These are phyloP conservation scores for Collybia nuda DNA, from an alignment of 768 basidiomycete genomes.

Conservation along the genomic window DNA sequence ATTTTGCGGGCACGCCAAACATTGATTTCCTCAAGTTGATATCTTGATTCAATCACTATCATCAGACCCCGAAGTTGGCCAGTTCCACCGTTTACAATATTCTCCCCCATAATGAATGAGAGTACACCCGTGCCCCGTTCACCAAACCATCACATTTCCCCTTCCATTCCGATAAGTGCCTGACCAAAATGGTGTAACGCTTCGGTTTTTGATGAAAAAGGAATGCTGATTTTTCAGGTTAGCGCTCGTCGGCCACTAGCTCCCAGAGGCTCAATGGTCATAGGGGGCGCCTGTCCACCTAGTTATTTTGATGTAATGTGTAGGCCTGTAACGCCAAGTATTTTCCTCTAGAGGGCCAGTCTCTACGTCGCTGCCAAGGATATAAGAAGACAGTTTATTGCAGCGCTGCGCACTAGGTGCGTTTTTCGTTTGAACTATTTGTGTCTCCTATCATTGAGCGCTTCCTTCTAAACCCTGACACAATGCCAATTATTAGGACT, in stretches of 20 bases:
- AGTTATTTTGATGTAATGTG: conserved; percentile 12
- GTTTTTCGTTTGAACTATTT: too few relatives aligned
- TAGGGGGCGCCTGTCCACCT: not conserved
- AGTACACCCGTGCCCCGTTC: conserved; percentile 11
- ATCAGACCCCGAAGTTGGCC: conserved; percentile 17
- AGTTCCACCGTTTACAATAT: conserved; percentile 21
- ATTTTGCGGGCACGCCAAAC: conserved; percentile 1
- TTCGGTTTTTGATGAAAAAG: not conserved
- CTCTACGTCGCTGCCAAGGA: conserved; percentile 12
- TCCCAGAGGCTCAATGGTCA: not conserved
- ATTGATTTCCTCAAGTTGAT: conserved; percentile 19
- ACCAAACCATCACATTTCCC: conserved; percentile 10
- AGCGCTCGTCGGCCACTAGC: not conserved
- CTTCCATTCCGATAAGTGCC: not conserved
- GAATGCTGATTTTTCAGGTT: conserved; percentile 8
- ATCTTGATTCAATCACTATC: conserved; percentile 19
- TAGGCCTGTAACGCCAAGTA: conserved; percentile 9
- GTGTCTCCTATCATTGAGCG: too few relatives aligned
- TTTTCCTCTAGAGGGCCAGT: conserved; percentile 1
- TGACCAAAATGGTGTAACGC: conserved; percentile 8
- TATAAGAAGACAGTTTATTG: conserved; percentile 17
- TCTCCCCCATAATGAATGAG: conserved; percentile 4
- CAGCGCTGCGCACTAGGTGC: too few relatives aligned
- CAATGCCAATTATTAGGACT: too few relatives aligned
- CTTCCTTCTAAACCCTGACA: too few relatives aligned